Conservation (phyloP, 176 grass and related monocot species). For the Cocos nucifera region DNA sequence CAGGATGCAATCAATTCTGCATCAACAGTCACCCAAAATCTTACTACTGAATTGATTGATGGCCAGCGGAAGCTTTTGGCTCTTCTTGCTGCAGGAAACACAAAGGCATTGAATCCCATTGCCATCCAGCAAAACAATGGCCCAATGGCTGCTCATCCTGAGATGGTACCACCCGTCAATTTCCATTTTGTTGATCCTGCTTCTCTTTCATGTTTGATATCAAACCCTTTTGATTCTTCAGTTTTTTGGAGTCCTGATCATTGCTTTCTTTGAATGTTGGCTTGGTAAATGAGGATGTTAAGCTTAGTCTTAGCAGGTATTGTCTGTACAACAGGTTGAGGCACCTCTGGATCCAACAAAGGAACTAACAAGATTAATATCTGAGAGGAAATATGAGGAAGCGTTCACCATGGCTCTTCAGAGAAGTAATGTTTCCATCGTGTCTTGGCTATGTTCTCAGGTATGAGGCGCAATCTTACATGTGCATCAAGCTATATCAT, state of each 20-base stretch:
- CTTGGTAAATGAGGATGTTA: too few relatives aligned
- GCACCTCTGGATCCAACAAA: conserved; percentile 57
- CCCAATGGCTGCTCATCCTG: conserved; percentile 38
- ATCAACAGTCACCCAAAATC: conserved; percentile 56
- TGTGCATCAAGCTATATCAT: too few relatives aligned
- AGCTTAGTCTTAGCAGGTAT: conserved; percentile 7
- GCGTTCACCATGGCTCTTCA: conserved; percentile 94
- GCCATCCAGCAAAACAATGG: conserved; percentile 47
- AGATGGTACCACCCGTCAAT: conserved; percentile 27
- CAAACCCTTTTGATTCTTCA: conserved; percentile 1
- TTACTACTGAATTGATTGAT: conserved; percentile 77
- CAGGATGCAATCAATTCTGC: conserved; percentile 81
- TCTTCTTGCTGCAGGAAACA: conserved; percentile 43
- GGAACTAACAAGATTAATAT: conserved; percentile 56
- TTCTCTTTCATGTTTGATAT: neutral
- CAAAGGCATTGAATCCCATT: conserved; percentile 30
- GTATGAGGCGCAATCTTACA: conserved; percentile 18
- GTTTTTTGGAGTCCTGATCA: too few relatives aligned
- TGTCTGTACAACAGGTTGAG: conserved; percentile 49
- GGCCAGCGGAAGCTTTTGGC: conserved; percentile 75
- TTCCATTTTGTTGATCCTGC: neutral
- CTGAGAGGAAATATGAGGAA: conserved; percentile 69
- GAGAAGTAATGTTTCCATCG: conserved; percentile 70
- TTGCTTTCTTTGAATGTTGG: too few relatives aligned
- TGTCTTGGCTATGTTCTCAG: conserved; percentile 92